These are phyloP conservation scores for Suillus paluster DNA, from an alignment of 768 basidiomycete genomes.

Conservation along the genomic window DNA sequence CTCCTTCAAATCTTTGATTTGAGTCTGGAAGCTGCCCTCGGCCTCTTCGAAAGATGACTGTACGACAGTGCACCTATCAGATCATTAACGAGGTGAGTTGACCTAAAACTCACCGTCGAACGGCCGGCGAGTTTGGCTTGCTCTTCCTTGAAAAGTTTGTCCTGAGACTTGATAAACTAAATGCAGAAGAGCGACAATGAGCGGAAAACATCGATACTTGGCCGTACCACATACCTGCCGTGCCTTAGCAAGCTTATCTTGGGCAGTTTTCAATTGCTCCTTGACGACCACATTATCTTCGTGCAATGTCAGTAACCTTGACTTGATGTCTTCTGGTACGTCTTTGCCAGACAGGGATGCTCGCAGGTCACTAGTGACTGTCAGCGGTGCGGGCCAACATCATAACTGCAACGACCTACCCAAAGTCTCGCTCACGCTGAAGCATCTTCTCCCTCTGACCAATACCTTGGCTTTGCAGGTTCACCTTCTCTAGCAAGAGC, in stretches of 20 bases:
- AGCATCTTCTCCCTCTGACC: slow-evolving; percentile 86
- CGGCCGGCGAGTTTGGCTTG: slow-evolving; percentile 59
- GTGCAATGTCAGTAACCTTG: slow-evolving; percentile 72
- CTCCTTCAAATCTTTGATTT: slow-evolving; percentile 68
- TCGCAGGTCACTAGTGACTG: slow-evolving; percentile 66
- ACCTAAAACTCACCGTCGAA: slow-evolving; percentile 45
- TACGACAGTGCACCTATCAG: slow-evolving; percentile 13
- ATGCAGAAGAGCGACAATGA: slow-evolving; percentile 5
- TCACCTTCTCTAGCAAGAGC: slow-evolving; percentile 91
- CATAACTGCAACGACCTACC: slow-evolving; percentile 47
- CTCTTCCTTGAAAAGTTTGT: slow-evolving; percentile 85
- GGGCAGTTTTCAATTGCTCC: slow-evolving; percentile 68
- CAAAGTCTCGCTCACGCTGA: slow-evolving; percentile 83
- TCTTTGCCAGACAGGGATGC: slow-evolving; percentile 78
- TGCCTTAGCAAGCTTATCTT: slow-evolving; percentile 83
- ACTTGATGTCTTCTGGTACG: slow-evolving; percentile 81
- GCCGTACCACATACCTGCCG: slow-evolving; percentile 56
- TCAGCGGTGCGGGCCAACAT: slow-evolving; percentile 7
- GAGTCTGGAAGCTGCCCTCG: slow-evolving; percentile 64
- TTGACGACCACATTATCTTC: slow-evolving; percentile 76
- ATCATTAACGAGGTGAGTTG: slow-evolving; percentile 5
- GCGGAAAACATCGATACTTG: not conserved
- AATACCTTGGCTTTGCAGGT: slow-evolving; percentile 88
- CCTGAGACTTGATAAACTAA: slow-evolving; percentile 92
- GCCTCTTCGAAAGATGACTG: slow-evolving; percentile 73